A percentile compares a stretch with the other conserved stretches of the same genome.
These are phyloP conservation scores for Strobilomyces echinocephalus DNA, from an alignment of 768 basidiomycete species.

Conservation along the genomic window DNA sequence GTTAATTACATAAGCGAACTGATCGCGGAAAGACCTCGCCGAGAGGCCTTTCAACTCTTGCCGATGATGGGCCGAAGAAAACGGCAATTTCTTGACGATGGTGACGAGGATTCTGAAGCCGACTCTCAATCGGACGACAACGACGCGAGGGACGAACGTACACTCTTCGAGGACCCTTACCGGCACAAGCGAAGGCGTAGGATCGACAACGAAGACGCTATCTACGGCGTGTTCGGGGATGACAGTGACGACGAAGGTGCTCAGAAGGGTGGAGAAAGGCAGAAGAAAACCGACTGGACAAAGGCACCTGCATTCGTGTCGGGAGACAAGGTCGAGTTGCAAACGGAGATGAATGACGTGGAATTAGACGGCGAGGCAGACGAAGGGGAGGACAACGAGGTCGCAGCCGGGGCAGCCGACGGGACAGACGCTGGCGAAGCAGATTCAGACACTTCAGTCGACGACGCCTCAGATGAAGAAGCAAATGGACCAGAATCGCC, in stretches of 20 bases:
- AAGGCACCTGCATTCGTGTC: conserved; percentile 75
- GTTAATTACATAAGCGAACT: conserved; percentile 17
- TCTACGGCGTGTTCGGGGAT: conserved; percentile 73
- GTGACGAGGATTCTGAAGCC: conserved; percentile 52
- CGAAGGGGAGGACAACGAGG: conserved; percentile 37
- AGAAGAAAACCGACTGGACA: conserved; percentile 60
- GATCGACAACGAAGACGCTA: conserved; percentile 64
- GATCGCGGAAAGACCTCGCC: too few relatives aligned
- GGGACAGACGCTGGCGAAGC: conserved; percentile 35
- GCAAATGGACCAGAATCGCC: conserved; percentile 27
- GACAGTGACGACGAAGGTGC: conserved; percentile 62
- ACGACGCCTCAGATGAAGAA: conserved; percentile 35
- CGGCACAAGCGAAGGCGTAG: conserved; percentile 61
- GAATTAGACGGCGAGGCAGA: conserved; percentile 34
- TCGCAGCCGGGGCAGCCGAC: conserved; percentile 22
- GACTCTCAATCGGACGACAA: conserved; percentile 44
- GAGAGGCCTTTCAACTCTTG: not conserved
- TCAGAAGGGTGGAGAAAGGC: conserved; percentile 21
- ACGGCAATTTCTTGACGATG: conserved; percentile 68
- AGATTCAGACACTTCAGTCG: conserved; percentile 31
- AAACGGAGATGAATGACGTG: conserved; percentile 40
- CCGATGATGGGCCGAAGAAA: conserved; percentile 68
- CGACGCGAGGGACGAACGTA: conserved; percentile 67
- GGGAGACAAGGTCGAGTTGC: conserved; percentile 40
- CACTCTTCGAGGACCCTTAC: conserved; percentile 75